Evolutionary conservation across 345 rosid species (phyloP), one percentile per base, ranked within the genome.

Genomic region (Citrus trifoliata): DNA sequence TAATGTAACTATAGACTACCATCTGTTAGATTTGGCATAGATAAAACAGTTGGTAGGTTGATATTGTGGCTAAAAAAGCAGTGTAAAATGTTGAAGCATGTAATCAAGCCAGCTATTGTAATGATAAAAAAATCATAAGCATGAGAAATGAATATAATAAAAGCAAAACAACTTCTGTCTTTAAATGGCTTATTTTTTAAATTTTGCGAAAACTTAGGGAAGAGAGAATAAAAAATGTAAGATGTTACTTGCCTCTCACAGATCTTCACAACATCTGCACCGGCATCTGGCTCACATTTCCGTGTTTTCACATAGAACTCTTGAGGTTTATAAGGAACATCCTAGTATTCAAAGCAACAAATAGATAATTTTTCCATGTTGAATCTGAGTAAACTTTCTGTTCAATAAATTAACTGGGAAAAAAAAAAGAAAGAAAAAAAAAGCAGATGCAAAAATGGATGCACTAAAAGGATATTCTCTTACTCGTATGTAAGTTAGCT

Each of bases 251-350:
- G 80, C 98, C 97, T 95, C 86, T 89, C 95, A 70, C 99, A 93
- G 42, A 87, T 88, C 80, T 88, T 71, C 72, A 92, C 93, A 25
- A 91, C 90, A 76, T 86, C 76, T 5, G 84, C 85, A 67, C 91
- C 89, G 30, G 97, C 98, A 83, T 88, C 90, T 5, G 90, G 93
- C 78, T 91, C 93, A 75, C 98, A 92, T 77, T 93, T 90, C 35
- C 94, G 89, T 13, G 97, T 95, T 84, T 91, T 85, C 33, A 91
- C 93, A 58, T 70, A 84, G 55, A 78, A 89, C 78, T 95, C 99
- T 75, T 90, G 86, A 68, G 97, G 97, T 77, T 92, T 91, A 75
- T 86, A 95, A 60, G 92, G 89, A 63, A 92, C 95, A 89, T 95
- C 99, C 93, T 90, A 70, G 25, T 64, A 37, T 67, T 63, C 61